Conservation (phyloP, 106 monocot genomes). For the Dioscorea dumetorum region DNA sequence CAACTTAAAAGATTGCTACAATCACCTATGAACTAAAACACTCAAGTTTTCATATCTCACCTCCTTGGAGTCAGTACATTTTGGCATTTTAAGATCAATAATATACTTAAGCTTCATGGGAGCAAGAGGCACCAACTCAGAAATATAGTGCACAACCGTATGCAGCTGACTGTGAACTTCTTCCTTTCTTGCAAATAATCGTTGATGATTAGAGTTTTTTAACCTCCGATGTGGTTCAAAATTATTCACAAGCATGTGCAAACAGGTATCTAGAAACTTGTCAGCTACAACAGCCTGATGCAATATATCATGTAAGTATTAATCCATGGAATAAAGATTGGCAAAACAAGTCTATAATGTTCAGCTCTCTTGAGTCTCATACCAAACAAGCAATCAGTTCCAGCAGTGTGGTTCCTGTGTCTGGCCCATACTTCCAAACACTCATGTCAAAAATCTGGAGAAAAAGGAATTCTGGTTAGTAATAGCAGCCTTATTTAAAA, state of each 20-base stretch:
- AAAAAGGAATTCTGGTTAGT: constrained; percentile 2
- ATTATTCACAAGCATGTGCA: constrained; percentile 64
- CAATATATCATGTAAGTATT: constrained; percentile 1
- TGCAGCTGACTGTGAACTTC: constrained; percentile 35
- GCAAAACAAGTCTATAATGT: too few species aligned
- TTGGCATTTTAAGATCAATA: constrained; percentile 49
- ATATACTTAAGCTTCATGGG: constrained; percentile 39
- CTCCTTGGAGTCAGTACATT: constrained; percentile 23
- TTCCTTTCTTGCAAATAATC: constrained; percentile 34
- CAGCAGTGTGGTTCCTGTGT: constrained; percentile 47
- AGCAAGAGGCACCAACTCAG: constrained; percentile 53
- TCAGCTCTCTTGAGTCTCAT: neutral
- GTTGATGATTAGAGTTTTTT: constrained; percentile 1
- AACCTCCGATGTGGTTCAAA: constrained; percentile 30
- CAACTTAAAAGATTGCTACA: neutral
- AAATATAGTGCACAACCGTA: constrained; percentile 29
- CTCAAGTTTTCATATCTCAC: constrained; percentile 14
- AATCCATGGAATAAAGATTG: too few species aligned
- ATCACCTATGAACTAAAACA: too few species aligned
- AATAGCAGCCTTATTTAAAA: neutral
- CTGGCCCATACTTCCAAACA: constrained; percentile 43
- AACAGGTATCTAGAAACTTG: constrained; percentile 48
- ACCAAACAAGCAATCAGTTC: constrained; percentile 54
- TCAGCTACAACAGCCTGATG: constrained; percentile 56
- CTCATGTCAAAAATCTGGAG: constrained; percentile 43